Percentiles rank a stretch among this genome's conserved stretches.
phyloP scores from a whole-genome alignment of 495 filamentous ascomycete species.

The Mycothermus thermophilus region DNA sequence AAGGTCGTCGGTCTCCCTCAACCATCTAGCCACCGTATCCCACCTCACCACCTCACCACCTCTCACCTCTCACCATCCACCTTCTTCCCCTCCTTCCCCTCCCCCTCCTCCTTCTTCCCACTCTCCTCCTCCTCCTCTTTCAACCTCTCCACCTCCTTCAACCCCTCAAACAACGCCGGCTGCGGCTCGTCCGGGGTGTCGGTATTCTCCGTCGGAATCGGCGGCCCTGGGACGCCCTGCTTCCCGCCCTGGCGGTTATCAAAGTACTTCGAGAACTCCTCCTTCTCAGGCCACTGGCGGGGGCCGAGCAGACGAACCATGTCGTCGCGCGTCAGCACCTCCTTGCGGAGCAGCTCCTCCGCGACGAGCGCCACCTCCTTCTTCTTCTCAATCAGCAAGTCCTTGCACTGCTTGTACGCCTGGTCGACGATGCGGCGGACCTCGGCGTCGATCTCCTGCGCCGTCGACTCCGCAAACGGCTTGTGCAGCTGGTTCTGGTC shows the following conservation, averaged over 20 bases:
- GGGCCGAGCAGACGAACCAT: constrained; percentile 76
- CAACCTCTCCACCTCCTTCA: constrained; percentile 2
- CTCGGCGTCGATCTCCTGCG: constrained; percentile 77
- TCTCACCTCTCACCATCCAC: too few relatives aligned
- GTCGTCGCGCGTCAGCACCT: constrained; percentile 81
- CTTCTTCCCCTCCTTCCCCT: too few relatives aligned
- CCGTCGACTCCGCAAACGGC: constrained; percentile 90
- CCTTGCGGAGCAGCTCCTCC: constrained; percentile 84
- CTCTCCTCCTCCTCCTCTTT: too few relatives aligned
- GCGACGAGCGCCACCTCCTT: constrained; percentile 76
- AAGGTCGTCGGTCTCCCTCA: too few relatives aligned
- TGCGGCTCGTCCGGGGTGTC: constrained; percentile 18
- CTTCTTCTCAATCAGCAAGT: constrained; percentile 73
- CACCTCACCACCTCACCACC: too few relatives aligned
- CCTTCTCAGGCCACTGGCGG: constrained; percentile 65
- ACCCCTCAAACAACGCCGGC: constrained; percentile 12
- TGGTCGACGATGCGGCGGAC: constrained; percentile 80
- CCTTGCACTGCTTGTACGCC: constrained; percentile 80
- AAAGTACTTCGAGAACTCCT: constrained; percentile 91
- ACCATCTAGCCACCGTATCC: too few relatives aligned
- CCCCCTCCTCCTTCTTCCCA: too few relatives aligned
- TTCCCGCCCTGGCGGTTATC: constrained; percentile 30
- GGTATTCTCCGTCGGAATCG: constrained; percentile 36
- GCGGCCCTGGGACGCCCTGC: constrained; percentile 41
- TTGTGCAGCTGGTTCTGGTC: constrained; percentile 68